Conservation (phyloP, 2,329 filamentous ascomycete genomes). For the Fusarium sp. region DNA sequence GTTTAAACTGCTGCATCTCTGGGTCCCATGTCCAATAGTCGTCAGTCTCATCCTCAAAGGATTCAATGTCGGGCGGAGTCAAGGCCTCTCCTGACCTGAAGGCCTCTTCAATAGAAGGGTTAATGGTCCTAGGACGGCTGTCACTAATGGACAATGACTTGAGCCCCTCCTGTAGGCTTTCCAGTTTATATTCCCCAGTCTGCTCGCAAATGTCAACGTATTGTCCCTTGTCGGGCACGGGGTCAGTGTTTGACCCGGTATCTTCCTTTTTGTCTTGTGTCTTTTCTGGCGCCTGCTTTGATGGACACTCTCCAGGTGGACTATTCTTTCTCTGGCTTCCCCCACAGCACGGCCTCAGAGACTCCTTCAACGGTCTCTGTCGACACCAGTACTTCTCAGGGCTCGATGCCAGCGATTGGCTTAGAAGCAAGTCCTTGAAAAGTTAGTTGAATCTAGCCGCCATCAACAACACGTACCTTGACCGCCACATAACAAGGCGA, state of each 20-base stretch:
- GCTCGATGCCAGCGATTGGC: neutral
- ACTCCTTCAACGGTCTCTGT: constrained; percentile 8
- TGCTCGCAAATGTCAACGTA: constrained; percentile 11
- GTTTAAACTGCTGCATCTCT: constrained; percentile 24
- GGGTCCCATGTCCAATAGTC: constrained; percentile 40
- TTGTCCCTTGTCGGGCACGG: neutral
- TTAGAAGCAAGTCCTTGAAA: neutral
- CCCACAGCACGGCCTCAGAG: neutral
- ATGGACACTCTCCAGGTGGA: neutral
- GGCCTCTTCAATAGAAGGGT: constrained; percentile 20
- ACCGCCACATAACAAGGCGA: constrained; percentile 5
- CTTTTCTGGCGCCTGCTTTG: neutral
- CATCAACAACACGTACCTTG: constrained; percentile 11
- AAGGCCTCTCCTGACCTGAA: constrained; percentile 28
- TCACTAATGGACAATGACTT: constrained; percentile 8
- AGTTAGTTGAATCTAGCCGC: neutral
- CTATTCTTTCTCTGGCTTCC: constrained; percentile 8
- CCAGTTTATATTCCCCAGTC: neutral
- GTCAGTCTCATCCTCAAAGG: constrained; percentile 29
- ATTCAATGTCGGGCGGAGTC: constrained; percentile 34
- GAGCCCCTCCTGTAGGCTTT: constrained; percentile 10
- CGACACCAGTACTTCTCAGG: neutral
- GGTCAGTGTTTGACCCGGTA: neutral
- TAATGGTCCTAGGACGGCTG: neutral
- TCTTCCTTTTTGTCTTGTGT: neutral